Evolutionary conservation across 2,329 filamentous ascomycete species (phyloP).

Genomic region (Clonostachys solani): DNA sequence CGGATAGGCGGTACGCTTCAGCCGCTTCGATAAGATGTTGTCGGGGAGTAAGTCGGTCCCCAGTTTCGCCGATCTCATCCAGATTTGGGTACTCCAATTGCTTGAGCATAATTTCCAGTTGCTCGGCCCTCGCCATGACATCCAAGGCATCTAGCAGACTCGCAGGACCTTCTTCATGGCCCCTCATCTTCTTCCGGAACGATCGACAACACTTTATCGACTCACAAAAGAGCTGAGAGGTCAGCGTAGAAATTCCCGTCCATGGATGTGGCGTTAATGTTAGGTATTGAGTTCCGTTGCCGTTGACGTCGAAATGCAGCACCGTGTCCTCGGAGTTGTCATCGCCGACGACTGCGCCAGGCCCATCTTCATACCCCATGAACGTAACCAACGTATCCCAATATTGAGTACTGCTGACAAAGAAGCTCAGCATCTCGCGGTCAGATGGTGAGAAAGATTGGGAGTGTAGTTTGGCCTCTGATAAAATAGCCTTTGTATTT

Average conservation of each 20-base stretch:
- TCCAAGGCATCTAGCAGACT: too few species aligned
- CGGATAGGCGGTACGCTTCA: constrained; percentile 28
- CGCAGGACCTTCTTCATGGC: too few species aligned
- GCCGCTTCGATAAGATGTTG: constrained; percentile 25
- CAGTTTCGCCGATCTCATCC: constrained; percentile 13
- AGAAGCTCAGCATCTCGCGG: constrained; percentile 23
- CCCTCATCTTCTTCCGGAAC: constrained; percentile 17
- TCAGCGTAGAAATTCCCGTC: constrained; percentile 27
- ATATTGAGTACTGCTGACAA: constrained; percentile 31
- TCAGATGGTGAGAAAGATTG: constrained; percentile 9
- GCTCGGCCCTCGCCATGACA: too few species aligned
- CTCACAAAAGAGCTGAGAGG: constrained; percentile 24
- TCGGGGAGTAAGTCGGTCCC: constrained; percentile 16
- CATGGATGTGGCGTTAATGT: constrained; percentile 20
- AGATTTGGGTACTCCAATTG: too few species aligned
- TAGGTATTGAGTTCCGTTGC: too few species aligned
- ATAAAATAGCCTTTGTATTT: constrained; percentile 16
- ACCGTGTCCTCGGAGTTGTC: constrained; percentile 4
- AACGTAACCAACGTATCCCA: constrained; percentile 32
- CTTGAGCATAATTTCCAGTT: too few species aligned
- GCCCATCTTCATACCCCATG: constrained; percentile 20
- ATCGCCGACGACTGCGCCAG: background rate
- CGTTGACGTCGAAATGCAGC: constrained; percentile 1
- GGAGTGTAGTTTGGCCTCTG: constrained; percentile 9
- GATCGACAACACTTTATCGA: constrained; percentile 27